Evolutionary conservation across 106 monocot genomes (phyloP), one percentile per base, ranked within the genome.

Genomic region (Phalaenopsis aphrodite): DNA sequence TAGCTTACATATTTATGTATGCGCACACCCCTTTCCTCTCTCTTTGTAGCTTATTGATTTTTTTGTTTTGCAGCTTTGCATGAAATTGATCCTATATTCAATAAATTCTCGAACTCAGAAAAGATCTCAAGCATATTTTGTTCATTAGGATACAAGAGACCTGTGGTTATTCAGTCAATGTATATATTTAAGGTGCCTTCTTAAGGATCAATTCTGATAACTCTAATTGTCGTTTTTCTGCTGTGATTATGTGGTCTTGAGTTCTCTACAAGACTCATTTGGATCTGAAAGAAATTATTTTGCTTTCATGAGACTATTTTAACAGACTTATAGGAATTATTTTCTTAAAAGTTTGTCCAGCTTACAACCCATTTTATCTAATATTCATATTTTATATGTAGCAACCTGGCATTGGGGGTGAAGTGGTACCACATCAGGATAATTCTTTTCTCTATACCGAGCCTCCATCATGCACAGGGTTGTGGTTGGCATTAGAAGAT

Each of bases 351-450:
- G 3, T 14, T 37, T 37, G 0, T 14, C 61, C 69, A 3, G 69
- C 8, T 38, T 11, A 23, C 64, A 7, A 64, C 23, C 23, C 23
- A 12, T 75, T 42, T n/a, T 41, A 38, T 39, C 17, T 74, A 21
- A 72, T 58, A n/a, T 74, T 42, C 42, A 37, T 81, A 14, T 10
- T 75, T 69, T 56, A 23, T 19, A 14, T 89, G 77, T 78, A 99
- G 98, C 98, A 99, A 99, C 98, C 98, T 11, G 94, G 98, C 67
- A 99, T 99, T 82, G 94, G 98, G 38, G 98, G 94, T 78, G 98
- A 94, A 85, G 98, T 95, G 47, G 93, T 95, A 57, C 98, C 98
- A 6, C 98, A 99, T 87, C 98, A 99, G 86, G 98, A 99, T 75
- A 95, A 91, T 78, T 92, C 98, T 41, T 99, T 99, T 81, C 85